phyloP scores from a whole-genome alignment of 805 yeast species.

The Starmerella kuoi region DNA sequence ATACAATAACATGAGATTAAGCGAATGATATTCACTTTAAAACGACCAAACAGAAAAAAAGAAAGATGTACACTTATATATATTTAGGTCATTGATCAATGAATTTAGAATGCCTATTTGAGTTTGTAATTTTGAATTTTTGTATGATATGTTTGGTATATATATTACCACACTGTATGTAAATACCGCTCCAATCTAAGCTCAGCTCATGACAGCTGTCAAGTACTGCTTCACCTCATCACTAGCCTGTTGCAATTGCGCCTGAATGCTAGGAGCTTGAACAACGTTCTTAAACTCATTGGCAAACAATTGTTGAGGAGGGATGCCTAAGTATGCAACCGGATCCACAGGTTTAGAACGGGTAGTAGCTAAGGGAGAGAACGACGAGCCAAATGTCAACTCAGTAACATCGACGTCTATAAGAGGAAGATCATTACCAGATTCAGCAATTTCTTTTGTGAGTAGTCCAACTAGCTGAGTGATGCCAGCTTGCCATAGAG shows the following conservation, averaged over 20 bases:
- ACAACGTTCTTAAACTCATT: slow-evolving; percentile 5
- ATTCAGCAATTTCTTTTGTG: slow-evolving; percentile 33
- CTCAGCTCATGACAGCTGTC: background rate
- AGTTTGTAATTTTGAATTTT: no score
- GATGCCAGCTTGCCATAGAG: slow-evolving; percentile 35
- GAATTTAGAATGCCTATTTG: no score
- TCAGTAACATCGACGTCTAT: slow-evolving; percentile 47
- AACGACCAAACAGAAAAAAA: no score
- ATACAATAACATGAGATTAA: no score
- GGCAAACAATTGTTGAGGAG: slow-evolving; percentile 23
- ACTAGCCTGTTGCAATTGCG: slow-evolving; percentile 1
- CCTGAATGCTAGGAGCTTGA: slow-evolving; percentile 1
- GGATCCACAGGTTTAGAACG: slow-evolving; percentile 60
- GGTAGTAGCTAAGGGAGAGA: slow-evolving; percentile 58
- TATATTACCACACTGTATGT: no score
- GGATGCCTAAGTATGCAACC: slow-evolving; percentile 34
- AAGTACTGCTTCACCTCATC: slow-evolving; percentile 1
- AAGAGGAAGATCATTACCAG: slow-evolving; percentile 19
- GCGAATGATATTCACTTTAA: no score
- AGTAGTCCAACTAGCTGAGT: slow-evolving; percentile 35
- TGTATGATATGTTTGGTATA: no score
- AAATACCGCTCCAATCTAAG: no score
- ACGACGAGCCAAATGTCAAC: slow-evolving; percentile 75
- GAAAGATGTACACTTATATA: no score
- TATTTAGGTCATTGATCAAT: no score